phyloP scores from a whole-genome alignment of 2,329 filamentous ascomycete species.

The Stachybotrys echinatus region DNA sequence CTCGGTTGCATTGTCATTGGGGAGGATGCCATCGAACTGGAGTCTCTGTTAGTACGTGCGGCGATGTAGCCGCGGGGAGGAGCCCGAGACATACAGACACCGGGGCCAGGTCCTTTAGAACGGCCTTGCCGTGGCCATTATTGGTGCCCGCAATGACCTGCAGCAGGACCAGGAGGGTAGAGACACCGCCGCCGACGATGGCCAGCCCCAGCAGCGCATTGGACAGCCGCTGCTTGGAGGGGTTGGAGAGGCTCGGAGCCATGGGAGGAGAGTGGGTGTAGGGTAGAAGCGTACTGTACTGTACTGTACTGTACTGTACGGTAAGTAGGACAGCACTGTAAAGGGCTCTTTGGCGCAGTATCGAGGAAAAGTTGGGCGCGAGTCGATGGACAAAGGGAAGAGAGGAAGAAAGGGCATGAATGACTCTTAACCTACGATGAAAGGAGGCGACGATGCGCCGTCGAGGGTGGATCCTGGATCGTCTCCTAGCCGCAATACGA shows the following conservation, averaged over 20 bases:
- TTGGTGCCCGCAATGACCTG: conserved; percentile 14
- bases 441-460: background rate
- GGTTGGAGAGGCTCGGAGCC: background rate
- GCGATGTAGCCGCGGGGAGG: background rate
- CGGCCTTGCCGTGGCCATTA: conserved; percentile 8
- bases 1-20: conserved; percentile 17
- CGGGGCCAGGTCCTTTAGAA: conserved; percentile 15
- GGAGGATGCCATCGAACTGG: conserved; percentile 18
- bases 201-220: conserved; percentile 12
- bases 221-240: conserved; percentile 4
- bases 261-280: background rate
- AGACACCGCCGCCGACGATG: conserved; percentile 14
- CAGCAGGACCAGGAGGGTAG: conserved; percentile 10
- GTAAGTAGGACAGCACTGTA: too few species aligned
- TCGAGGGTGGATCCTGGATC: background rate
- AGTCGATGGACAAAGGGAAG: too few species aligned
- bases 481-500: background rate
- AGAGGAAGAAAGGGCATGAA: too few species aligned
- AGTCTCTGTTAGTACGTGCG: background rate
- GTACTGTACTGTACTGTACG: too few species aligned
- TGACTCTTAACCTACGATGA: too few species aligned
- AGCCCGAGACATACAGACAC: conserved; percentile 14
- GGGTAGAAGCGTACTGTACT: background rate
- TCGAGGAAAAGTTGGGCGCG: background rate
- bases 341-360: background rate